These are phyloP conservation scores for Penicillium paneum DNA, from an alignment of 2,329 filamentous ascomycete genomes.

Conservation along the genomic window DNA sequence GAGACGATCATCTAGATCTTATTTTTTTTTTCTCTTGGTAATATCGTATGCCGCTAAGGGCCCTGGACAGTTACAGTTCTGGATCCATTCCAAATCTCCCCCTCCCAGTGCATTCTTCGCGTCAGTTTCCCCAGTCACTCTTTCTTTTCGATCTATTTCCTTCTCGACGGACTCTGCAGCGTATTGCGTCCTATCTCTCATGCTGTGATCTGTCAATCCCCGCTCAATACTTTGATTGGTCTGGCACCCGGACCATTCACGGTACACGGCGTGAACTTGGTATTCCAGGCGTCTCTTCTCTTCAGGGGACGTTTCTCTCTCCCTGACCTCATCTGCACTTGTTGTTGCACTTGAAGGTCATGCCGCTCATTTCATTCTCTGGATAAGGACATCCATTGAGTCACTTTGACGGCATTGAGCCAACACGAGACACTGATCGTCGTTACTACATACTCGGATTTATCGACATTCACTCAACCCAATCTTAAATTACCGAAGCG, in stretches of 20 bases:
- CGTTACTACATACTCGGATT: neutral
- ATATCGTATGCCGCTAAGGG: conserved; percentile 11
- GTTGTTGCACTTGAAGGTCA: conserved; percentile 15
- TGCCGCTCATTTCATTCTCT: conserved; percentile 18
- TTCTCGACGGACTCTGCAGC: neutral
- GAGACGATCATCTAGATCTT: conserved; percentile 23
- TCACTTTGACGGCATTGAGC: conserved; percentile 1
- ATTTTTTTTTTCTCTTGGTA: conserved; percentile 3
- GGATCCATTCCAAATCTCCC: conserved; percentile 10
- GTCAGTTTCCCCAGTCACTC: conserved; percentile 4
- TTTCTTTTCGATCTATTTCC: neutral
- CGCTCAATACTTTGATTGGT: neutral
- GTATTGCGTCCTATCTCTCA: neutral
- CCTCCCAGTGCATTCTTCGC: conserved; percentile 14
- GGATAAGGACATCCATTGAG: conserved; percentile 19
- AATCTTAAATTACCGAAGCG: neutral
- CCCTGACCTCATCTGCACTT: neutral
- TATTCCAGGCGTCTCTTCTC: neutral
- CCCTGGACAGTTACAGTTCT: conserved; percentile 1
- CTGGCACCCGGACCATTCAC: neutral
- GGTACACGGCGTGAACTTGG: neutral
- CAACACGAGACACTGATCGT: conserved; percentile 1
- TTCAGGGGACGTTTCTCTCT: conserved; percentile 4
- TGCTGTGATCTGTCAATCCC: conserved; percentile 1
- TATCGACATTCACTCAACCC: conserved; percentile 5